Base-by-base conservation (phyloP, 768 basidiomycete species). In the Coprinopsis sp. region DNA sequence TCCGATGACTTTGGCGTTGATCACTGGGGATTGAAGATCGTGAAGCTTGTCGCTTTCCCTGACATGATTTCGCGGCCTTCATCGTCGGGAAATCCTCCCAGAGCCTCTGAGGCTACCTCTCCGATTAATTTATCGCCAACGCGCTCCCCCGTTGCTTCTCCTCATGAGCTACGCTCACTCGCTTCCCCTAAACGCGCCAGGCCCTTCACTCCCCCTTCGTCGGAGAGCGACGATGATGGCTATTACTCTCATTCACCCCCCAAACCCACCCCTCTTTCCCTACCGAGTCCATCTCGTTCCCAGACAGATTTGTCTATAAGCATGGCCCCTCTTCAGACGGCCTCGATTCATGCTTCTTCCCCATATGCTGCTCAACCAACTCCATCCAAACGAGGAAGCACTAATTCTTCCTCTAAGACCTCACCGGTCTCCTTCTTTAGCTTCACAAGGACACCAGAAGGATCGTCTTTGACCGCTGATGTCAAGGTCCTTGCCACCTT, bases 11-110 rank as follows among this genome's bases (percentile, higher is more conserved):
- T 68, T 24, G 69, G 71, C 37, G 76, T 80, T 27, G 82, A 87
- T 47, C 73, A 77, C 39, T 90, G 87, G 87, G 76, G 77, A 19
- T 72, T 84, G 51, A 89, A 90, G 68, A 76, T 90, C 33, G 70
- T 90, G 50, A 87, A 87, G 64, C 72, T 88, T 12, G 72, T 90
- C 30, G 84, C 86, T 5, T 88, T 79, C 60, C 84, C 85, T 0
- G 85, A 87, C 50, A 72, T 88, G 44, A 81, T 85, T 24, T 70
- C 73, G n/a, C 40, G 62, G 30, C 51, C 58, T 25, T 24, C 61
- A 14, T 54, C 46, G 54, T 16, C 24, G 44, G 47, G 47, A 49
- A 33, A 44, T 27, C 37, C 23, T 31, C 50, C 43, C 31, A 39
- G 42, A 23, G 37, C 46, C 30, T 52, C 51, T 8, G 39, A 60